Evolutionary conservation across 2,329 filamentous ascomycete genomes (phyloP), one percentile per base, ranked within the genome.

Genomic region (Fusarium nelsonii): DNA sequence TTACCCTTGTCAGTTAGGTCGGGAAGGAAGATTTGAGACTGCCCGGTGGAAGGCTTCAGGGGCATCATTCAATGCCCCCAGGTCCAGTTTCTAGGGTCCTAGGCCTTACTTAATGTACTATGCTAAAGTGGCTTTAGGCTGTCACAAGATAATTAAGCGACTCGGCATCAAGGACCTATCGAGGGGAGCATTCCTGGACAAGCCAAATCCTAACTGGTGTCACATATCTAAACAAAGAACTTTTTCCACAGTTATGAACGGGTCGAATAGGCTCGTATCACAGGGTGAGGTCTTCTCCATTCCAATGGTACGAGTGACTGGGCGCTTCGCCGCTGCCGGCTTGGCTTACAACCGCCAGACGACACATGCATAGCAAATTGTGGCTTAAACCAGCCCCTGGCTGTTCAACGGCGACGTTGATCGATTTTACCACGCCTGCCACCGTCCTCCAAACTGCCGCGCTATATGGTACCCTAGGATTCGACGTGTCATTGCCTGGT

Each of bases 281-380:
- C 46, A 37, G 53, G 50, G 33, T 45, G 37, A 30, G 15, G 41
- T 44, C n/a, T 28, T 44, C 23, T 50, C 28, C 58, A 70, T 73
- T 73, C 65, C 68, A 74, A 63, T 49, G 65, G 63, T 58, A 60
- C 52, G 50, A 54, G 58, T 51, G 55, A 63, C 63, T 61, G 46
- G 58, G 62, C 69, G 60, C 59, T 69, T 67, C 68, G 67, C 69
- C 51, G 67, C 58, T 65, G 62, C 69, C 62, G 69, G 67, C 69
- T 73, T 73, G 71, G 70, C 70, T 63, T 43, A 60, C 68, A 60
- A 60, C 48, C 56, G 45, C 48, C 52, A 50, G 28, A 50, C 52
- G 18, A 48, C 56, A 52, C 30, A 36, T 58, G 45, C 62, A 67
- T 64, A 56, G 54, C 54, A 45, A 41, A 28, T 33, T 28, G 58